Evolutionary conservation across 2,329 filamentous ascomycete genomes (phyloP).

Genomic region (Orbilia oligospora): DNA sequence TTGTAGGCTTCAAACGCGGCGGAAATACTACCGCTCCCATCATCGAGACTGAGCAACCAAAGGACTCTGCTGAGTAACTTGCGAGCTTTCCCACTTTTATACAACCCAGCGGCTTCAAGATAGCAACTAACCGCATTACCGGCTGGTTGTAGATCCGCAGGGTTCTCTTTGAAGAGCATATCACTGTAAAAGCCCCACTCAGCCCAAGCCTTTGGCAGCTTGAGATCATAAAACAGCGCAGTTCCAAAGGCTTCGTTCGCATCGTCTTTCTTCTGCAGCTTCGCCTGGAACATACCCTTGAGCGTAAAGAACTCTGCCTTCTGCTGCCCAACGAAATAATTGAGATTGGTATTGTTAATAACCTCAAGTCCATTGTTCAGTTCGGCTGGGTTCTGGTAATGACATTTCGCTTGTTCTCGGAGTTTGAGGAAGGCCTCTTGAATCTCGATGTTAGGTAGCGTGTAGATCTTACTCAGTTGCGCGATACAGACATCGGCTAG

Average conservation of each 20-base stretch:
- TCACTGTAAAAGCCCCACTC: slow-evolving; percentile 99
- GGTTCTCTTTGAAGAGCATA: slow-evolving; percentile 92
- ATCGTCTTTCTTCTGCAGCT: slow-evolving; percentile 89
- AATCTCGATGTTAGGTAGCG: slow-evolving; percentile 98
- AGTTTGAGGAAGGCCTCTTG: slow-evolving; percentile 99
- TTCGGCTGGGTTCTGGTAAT: slow-evolving; percentile 95
- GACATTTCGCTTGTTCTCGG: slow-evolving; percentile 97
- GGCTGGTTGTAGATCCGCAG: slow-evolving; percentile 83
- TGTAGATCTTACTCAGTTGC: slow-evolving; percentile 97
- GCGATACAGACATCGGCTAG: slow-evolving; percentile 97
- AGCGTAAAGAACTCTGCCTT: slow-evolving; percentile 99
- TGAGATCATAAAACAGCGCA: slow-evolving; percentile 94
- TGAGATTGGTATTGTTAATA: slow-evolving; percentile 99
- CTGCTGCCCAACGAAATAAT: slow-evolving; percentile 95
- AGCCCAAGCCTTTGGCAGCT: slow-evolving; percentile 96
- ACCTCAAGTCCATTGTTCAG: slow-evolving; percentile 94
- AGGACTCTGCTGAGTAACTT: slow-evolving; percentile 93
- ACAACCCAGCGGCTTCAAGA: slow-evolving; percentile 92
- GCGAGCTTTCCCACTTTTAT: slow-evolving; percentile 95
- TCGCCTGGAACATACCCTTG: slow-evolving; percentile 99
- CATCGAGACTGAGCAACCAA: slow-evolving; percentile 95
- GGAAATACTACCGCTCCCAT: slow-evolving; percentile 84
- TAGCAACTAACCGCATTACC: slow-evolving; percentile 96
- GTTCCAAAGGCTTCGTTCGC: slow-evolving; percentile 95
- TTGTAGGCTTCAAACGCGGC: slow-evolving; percentile 95